These are phyloP conservation scores for Sclerotinia subarctica DNA, from an alignment of 2,329 filamentous ascomycete genomes.

Conservation along the genomic window DNA sequence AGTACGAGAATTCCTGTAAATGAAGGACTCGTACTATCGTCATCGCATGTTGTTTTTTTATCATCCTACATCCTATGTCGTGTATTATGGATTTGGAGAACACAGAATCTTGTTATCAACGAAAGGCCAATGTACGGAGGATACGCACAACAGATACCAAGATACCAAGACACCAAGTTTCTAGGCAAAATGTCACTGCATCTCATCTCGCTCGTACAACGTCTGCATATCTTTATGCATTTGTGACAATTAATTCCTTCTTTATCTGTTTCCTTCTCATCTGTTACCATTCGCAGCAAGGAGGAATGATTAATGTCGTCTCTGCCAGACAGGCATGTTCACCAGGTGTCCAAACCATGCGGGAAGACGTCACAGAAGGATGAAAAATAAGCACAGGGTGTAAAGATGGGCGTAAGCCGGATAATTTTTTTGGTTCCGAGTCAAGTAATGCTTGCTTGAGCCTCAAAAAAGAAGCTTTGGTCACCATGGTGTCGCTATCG, in stretches of 20 bases:
- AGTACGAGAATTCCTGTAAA: not conserved
- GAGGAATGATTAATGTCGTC: not conserved
- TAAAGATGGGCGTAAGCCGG: not conserved
- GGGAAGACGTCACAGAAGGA: conserved; percentile 6
- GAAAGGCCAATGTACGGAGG: not conserved
- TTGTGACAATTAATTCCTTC: not conserved
- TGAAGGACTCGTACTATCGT: not conserved
- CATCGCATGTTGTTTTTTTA: not conserved
- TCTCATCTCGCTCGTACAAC: not conserved
- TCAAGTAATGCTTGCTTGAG: not conserved
- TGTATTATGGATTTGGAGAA: not conserved
- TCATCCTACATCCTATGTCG: not conserved
- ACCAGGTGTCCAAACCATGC: not conserved
- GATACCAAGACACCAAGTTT: conserved; percentile 5
- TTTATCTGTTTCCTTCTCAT: not conserved
- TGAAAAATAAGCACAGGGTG: not conserved
- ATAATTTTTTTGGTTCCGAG: not conserved
- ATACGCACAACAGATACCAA: not conserved
- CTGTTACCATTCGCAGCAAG: not conserved
- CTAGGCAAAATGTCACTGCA: not conserved
- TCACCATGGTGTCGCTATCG: not conserved
- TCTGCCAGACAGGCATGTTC: not conserved
- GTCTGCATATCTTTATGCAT: not conserved
- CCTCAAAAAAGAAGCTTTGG: not conserved
- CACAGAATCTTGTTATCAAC: not conserved